Conservation (phyloP, 2,329 filamentous ascomycete genomes). For the Xylaria sp. region DNA sequence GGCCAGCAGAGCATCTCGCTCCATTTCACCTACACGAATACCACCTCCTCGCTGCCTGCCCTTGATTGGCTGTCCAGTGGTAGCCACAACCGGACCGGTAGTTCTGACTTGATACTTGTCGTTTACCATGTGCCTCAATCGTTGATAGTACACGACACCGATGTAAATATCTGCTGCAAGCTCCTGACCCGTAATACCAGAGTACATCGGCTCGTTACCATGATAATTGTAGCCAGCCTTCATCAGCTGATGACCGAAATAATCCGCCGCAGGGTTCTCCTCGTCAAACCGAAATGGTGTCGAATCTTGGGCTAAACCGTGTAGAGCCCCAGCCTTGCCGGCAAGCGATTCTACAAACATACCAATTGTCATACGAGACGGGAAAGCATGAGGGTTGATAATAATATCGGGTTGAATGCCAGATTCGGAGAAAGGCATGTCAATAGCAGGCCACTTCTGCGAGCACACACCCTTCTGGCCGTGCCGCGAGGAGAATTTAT, state of each 20-base stretch:
- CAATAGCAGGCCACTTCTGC: conserved; percentile 90
- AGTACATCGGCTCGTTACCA: conserved; percentile 99
- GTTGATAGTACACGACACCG: conserved; percentile 97
- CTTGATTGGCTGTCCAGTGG: conserved; percentile 96
- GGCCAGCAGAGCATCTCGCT: conserved; percentile 91
- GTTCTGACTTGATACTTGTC: conserved; percentile 99
- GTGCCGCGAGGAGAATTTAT: conserved; percentile 99
- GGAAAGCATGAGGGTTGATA: conserved; percentile 99
- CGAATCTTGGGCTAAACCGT: conserved; percentile 93
- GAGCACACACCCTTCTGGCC: conserved; percentile 97
- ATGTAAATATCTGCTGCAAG: conserved; percentile 95
- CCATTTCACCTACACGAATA: conserved; percentile 99
- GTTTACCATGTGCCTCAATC: conserved; percentile 98
- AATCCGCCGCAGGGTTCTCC: conserved; percentile 87
- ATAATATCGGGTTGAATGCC: conserved; percentile 98
- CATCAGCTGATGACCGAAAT: conserved; percentile 93
- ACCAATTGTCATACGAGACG: conserved; percentile 98
- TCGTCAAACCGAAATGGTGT: conserved; percentile 96
- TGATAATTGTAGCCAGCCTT: conserved; percentile 98
- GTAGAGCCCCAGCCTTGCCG: conserved; percentile 90
- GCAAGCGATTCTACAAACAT: conserved; percentile 99
- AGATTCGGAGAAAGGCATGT: conserved; percentile 96
- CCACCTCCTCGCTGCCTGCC: conserved; percentile 94
- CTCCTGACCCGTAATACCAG: conserved; percentile 93
- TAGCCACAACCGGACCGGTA: conserved; percentile 86